Conservation (phyloP, 1,284 basidiomycete species). For the Tausonia pullulans region DNA sequence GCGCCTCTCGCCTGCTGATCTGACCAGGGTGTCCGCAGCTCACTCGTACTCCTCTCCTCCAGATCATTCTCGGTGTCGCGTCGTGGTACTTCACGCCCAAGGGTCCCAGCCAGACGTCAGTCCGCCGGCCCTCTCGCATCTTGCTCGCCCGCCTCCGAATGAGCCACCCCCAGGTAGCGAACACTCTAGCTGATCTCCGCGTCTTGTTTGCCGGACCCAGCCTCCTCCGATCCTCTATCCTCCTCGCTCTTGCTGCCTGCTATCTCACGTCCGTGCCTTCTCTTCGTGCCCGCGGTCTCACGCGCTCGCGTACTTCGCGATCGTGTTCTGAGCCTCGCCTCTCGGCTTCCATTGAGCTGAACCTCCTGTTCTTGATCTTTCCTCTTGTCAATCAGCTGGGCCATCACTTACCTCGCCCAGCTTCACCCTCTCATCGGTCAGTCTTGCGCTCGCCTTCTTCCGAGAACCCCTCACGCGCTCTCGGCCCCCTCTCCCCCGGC, state of each 20-base stretch:
- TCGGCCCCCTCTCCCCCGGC: too few species aligned
- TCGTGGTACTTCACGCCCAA: slow-evolving; percentile 64
- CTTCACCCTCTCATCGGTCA: slow-evolving; percentile 75
- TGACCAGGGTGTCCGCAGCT: too few species aligned
- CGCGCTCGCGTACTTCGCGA: neutral
- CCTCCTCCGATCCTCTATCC: slow-evolving; percentile 61
- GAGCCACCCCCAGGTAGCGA: neutral
- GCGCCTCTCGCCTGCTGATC: neutral
- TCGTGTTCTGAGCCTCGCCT: neutral
- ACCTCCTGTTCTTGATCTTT: neutral
- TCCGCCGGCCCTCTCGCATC: slow-evolving; percentile 21
- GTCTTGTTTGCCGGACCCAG: slow-evolving; percentile 37
- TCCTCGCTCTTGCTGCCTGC: slow-evolving; percentile 67
- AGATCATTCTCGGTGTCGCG: slow-evolving; percentile 47
- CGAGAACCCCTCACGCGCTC: too few species aligned
- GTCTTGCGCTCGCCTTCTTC: slow-evolving; percentile 18
- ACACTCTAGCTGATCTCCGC: neutral
- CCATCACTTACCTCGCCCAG: slow-evolving; percentile 83
- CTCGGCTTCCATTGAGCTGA: neutral
- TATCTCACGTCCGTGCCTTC: slow-evolving; percentile 55
- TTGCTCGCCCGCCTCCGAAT: neutral
- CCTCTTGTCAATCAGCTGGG: slow-evolving; percentile 44
- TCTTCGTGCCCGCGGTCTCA: neutral
- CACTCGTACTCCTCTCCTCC: slow-evolving; percentile 23
- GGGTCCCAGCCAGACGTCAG: slow-evolving; percentile 77